phyloP scores from a whole-genome alignment of 2,329 filamentous ascomycete species.

The Metarhizium brunneum region DNA sequence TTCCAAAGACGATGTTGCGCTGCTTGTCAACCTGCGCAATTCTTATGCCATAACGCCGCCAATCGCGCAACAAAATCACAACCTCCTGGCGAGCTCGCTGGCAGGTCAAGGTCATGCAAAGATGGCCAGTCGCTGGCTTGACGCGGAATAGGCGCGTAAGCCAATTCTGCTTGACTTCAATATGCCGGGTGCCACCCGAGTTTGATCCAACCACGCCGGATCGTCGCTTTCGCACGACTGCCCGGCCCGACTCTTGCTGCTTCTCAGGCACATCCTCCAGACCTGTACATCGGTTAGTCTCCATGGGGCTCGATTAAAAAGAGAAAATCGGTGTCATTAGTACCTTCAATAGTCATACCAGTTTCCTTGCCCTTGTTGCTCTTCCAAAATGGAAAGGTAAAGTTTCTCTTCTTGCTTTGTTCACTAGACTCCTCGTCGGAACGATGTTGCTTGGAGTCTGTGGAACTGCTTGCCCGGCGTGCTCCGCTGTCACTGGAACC shows the following conservation, averaged over 20 bases:
- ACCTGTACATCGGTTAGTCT: conserved; percentile 1
- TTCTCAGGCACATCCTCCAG: conserved; percentile 2
- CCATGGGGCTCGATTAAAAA: not conserved
- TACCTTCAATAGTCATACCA: conserved; percentile 37
- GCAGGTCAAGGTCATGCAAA: conserved; percentile 64
- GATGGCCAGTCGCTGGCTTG: conserved; percentile 66
- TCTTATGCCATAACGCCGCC: conserved; percentile 72
- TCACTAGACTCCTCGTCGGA: conserved; percentile 13
- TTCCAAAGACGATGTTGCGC: conserved; percentile 70
- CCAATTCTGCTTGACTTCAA: conserved; percentile 72
- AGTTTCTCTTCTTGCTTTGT: conserved; percentile 40
- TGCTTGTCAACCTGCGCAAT: conserved; percentile 72
- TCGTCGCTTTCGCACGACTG: conserved; percentile 9
- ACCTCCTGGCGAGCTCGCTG: conserved; percentile 71
- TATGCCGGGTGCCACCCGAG: conserved; percentile 38
- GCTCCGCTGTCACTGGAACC: not conserved
- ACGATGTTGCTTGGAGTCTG: conserved; percentile 8
- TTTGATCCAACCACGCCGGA: conserved; percentile 25
- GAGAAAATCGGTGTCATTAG: conserved; percentile 1
- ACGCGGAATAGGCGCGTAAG: conserved; percentile 81
- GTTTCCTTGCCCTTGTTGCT: conserved; percentile 32
- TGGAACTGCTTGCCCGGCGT: conserved; percentile 1
- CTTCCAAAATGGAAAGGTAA: conserved; percentile 48
- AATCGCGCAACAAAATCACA: conserved; percentile 64
- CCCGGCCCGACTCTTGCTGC: not conserved